Conservation (phyloP, 2,329 filamentous ascomycete species). For the Fusarium annulatum region DNA sequence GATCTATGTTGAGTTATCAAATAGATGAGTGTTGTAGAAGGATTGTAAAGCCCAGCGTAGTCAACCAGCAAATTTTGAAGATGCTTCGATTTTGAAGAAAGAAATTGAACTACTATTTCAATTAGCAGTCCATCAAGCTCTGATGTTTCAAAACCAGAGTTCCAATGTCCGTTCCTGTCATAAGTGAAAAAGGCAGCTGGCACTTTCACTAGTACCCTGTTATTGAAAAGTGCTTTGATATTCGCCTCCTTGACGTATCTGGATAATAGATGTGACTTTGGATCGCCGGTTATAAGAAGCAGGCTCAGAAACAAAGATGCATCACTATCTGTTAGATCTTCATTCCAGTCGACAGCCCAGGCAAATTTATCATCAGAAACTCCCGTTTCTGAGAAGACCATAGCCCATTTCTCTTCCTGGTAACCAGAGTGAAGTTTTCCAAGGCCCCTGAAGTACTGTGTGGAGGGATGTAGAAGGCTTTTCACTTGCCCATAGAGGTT, state of each 20-base stretch:
- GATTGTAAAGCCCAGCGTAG: not conserved
- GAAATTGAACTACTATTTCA: accelerated
- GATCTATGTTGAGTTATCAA: not conserved
- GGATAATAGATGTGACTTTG: accelerated
- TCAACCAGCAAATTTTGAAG: accelerated
- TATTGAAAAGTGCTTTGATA: accelerated
- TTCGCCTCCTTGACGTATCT: accelerated
- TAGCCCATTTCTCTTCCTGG: no score
- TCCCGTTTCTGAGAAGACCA: no score
- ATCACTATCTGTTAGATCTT: accelerated
- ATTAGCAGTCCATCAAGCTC: not conserved
- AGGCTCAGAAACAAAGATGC: accelerated
- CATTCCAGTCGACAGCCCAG: not conserved
- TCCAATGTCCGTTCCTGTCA: no score
- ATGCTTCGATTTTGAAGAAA: accelerated
- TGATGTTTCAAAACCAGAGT: no score
- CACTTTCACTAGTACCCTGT: not conserved
- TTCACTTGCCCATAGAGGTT: accelerated
- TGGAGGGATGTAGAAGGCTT: accelerated
- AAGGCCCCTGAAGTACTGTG: accelerated
- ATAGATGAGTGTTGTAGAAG: accelerated
- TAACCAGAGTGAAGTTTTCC: no score
- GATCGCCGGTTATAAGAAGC: accelerated
- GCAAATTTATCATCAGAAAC: no score
- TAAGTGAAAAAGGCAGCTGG: accelerated